Base-by-base conservation (phyloP, 2,329 filamentous ascomycete species). In the Diaporthe citriasiana region DNA sequence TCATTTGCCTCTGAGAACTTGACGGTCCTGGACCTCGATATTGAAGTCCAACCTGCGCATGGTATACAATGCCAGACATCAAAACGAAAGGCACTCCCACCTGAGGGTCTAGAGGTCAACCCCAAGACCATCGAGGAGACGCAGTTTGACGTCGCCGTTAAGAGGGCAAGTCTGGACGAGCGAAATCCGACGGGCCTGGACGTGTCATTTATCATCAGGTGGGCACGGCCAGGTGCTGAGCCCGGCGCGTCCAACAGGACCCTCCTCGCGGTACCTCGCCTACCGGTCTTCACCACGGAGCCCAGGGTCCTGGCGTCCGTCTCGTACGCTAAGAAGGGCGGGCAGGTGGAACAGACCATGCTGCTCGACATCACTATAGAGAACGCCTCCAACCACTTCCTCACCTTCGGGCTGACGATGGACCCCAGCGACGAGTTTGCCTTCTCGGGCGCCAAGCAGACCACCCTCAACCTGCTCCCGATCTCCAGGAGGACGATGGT, bases 381-480 rank as follows among this genome's bases (percentile, higher is more conserved):
- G 84, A 99, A 99, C 81, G 94, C 95, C 0, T 98, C 96, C 0
- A 93, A 92, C 81, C 97, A 99, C 82, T 97, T 98, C 83, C 89
- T 99, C 66, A 98, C 95, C 0, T 99, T 99, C 83, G 95, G 94
- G 40, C 83, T 98, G 65, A 91, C 88, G 35, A 97, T 99, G 95
- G 96, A 99, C 78, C 93, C 95, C 3, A 96, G 91, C 81, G 95
- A 97, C 77, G 90, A 95, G 70, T 98, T 98, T 83, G 96, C 95
- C 0, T 98, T 99, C 82, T 95, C 94, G 10, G 97, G 97, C 0
- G 87, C 94, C 2, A 98, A 98, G 84, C 89, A 93, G 77, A 92
- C 91, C 17, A 93, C 93, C 1, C 78, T 98, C 70, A 94, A 97
- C 79, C 85, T 98, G 55, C 89, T 98, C 59, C 97, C 97, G 0